phyloP scores from a whole-genome alignment of 495 filamentous ascomycete species.

The Penicillium salamii region DNA sequence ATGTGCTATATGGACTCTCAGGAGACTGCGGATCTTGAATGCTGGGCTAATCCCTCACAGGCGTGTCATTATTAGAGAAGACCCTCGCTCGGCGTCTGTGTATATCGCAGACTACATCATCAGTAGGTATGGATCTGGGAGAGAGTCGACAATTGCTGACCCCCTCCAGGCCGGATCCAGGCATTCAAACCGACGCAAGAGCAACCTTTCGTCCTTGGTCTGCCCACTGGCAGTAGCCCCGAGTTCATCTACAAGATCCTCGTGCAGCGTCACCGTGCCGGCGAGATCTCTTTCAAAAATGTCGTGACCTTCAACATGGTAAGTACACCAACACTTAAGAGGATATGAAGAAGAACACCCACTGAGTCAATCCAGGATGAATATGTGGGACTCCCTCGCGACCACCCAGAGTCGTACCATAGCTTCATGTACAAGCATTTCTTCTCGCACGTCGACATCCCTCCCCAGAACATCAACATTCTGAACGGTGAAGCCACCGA shows the following conservation, averaged over 20 bases:
- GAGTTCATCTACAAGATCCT: constrained; percentile 74
- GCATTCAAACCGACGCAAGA: constrained; percentile 64
- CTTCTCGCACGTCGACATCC: constrained; percentile 83
- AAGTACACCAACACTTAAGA: constrained; percentile 20
- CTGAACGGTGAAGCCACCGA: constrained; percentile 79
- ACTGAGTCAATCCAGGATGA: constrained; percentile 59
- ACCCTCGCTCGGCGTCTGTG: constrained; percentile 59
- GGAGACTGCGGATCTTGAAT: neutral
- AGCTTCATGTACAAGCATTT: constrained; percentile 90
- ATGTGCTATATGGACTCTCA: too few species aligned
- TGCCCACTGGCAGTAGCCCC: constrained; percentile 80
- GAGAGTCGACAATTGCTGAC: too few species aligned
- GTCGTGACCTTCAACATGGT: constrained; percentile 93
- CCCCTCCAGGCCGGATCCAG: constrained; percentile 58
- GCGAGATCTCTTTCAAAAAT: constrained; percentile 81
- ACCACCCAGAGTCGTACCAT: constrained; percentile 82
- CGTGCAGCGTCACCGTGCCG: constrained; percentile 70
- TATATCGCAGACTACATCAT: constrained; percentile 86
- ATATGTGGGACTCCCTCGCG: constrained; percentile 77
- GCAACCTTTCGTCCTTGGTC: constrained; percentile 77
- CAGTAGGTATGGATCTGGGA: constrained; percentile 48
- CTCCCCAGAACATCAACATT: constrained; percentile 77
- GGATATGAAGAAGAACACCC: neutral
- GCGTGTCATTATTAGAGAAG: constrained; percentile 81
- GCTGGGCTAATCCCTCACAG: constrained; percentile 42